Evolutionary conservation across 257 asterid species (phyloP), one percentile per base, ranked within the genome.

Genomic region (Datura wrightii): DNA sequence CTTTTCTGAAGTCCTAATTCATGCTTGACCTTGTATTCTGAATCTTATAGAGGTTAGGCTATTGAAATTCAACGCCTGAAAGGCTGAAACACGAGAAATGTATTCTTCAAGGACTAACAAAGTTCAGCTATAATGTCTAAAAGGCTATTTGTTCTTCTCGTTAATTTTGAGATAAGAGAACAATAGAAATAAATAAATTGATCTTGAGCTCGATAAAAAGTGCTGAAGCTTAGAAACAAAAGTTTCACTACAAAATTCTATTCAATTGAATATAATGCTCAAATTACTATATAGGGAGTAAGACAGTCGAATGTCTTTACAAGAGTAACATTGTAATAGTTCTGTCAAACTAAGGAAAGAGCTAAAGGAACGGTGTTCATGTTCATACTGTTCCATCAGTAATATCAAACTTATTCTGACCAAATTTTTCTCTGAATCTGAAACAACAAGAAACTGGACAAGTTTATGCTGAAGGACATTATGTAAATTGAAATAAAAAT

Each of bases 1-100:
- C 60, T 74, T 10, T 13, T 74, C 44, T 48, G 46, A 76, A 76
- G 46, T 76, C 63, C 82, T 52, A 76, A 52, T 31, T 76, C 14
- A 76, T 76, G 81, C 58, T 48, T 48, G 81, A 50, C 81, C 24
- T 50, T 50, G 31, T 19, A 74, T 48, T 76, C 41, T 50, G 62
- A 76, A 50, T 76, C 42, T 14, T 14, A 50, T 14, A 50, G 82
- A 24, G 82, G 46, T 31, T 31, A 60, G 16, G 42, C 31, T 31
- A 50, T 52, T 52, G 31, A 13, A n/a, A 76, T 8, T 53, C 31
- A 50, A 50, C 15, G 6, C 82, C 14, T 31, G 62, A 13, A 31
- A 76, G 39, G 63, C 46, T 3, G 62, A 13, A 76, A 76, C 46
- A 52, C 36, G 37, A 71, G 39, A 71, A 69, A 50, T 76, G 46